phyloP scores from a whole-genome alignment of 2,329 filamentous ascomycete genomes.

The Fusarium musae region DNA sequence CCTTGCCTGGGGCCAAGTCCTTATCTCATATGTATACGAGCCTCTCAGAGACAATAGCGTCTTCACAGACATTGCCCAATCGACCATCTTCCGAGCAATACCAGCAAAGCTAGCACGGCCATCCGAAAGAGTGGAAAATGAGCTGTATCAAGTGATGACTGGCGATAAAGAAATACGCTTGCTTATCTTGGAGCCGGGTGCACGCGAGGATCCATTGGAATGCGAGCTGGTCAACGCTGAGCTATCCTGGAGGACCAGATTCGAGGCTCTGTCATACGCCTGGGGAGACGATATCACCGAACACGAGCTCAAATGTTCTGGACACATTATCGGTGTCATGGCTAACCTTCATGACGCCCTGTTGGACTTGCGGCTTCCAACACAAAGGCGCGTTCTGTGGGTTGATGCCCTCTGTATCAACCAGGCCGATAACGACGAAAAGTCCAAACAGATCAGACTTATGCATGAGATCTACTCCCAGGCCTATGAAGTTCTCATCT shows the following conservation, averaged over 20 bases:
- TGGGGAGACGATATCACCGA: background rate
- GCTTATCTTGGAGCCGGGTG: background rate
- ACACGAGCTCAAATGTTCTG: fast-evolving
- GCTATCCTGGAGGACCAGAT: background rate
- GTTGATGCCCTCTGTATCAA: background rate
- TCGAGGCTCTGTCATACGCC: background rate
- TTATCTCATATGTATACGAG: background rate
- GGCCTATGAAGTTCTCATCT: fast-evolving
- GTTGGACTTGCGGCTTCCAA: fast-evolving
- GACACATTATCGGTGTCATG: fast-evolving
- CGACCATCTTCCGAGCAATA: background rate
- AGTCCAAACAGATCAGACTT: fast-evolving
- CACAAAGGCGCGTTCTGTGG: fast-evolving
- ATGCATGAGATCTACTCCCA: background rate
- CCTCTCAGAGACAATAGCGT: background rate
- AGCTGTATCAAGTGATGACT: fast-evolving
- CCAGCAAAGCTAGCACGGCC: fast-evolving
- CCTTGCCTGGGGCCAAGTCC: fast-evolving
- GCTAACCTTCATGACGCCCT: fast-evolving
- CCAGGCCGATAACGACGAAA: fast-evolving
- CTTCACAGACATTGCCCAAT: background rate
- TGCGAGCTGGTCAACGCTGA: background rate
- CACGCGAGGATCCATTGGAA: background rate
- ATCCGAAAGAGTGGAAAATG: fast-evolving
- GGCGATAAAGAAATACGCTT: background rate